Conservation (phyloP, 805 yeast genomes). For the Tetrapisispora taiwanensis region DNA sequence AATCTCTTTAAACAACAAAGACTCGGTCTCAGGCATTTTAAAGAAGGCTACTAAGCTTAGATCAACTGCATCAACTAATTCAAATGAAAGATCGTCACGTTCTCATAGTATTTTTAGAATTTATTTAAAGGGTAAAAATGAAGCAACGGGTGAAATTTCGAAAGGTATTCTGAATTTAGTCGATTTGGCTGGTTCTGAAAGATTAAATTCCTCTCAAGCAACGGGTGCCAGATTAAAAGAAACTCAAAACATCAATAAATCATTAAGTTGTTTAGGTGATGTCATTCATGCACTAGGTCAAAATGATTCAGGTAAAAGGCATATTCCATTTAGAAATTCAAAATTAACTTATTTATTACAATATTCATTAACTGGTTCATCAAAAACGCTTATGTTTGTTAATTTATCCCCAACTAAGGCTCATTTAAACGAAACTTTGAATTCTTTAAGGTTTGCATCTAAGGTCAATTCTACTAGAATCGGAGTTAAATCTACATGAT, state of each 20-base stretch:
- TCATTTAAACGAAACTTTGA: conserved; percentile 68
- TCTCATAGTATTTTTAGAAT: conserved; percentile 80
- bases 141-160: conserved; percentile 36
- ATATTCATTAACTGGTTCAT: conserved; percentile 71
- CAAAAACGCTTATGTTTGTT: conserved; percentile 90
- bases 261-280: conserved; percentile 81
- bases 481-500: conserved; percentile 6
- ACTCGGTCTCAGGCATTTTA: conserved; percentile 43
- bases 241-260: conserved; percentile 81
- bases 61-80: conserved; percentile 69
- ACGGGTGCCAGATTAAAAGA: conserved; percentile 74
- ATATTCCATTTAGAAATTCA: conserved; percentile 90
- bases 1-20: conserved; percentile 36
- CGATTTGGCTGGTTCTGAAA: conserved; percentile 92
- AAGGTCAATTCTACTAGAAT: conserved; percentile 56
- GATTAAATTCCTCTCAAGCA: conserved; percentile 64
- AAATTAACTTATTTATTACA: conserved; percentile 81
- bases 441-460: conserved; percentile 81
- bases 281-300: conserved; percentile 63
- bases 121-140: conserved; percentile 45
- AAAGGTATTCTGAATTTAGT: conserved; percentile 66
- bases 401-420: conserved; percentile 60
- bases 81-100: conserved; percentile 80
- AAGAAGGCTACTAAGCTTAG: conserved; percentile 49
- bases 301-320: conserved; percentile 40